Evolutionary conservation across 495 filamentous ascomycete species (phyloP).

Genomic region (Aspergillus diversus): DNA sequence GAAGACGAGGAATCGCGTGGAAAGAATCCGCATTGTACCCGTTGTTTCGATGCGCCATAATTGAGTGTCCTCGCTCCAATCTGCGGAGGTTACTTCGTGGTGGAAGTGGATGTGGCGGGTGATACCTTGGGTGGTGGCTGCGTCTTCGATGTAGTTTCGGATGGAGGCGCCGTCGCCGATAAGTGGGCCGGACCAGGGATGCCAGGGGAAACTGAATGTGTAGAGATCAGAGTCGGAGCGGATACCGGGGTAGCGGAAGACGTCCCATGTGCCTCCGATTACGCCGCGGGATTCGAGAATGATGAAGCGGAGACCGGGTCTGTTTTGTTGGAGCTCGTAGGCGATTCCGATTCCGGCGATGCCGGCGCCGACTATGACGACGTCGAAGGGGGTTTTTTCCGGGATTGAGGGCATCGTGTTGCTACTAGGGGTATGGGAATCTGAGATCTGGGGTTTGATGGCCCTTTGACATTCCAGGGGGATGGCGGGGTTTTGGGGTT

Average conservation of each 20-base stretch:
- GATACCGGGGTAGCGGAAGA: neutral
- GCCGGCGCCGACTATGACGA: neutral
- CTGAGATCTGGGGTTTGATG: too few species aligned
- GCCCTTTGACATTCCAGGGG: too few species aligned
- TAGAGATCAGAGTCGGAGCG: neutral
- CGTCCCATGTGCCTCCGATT: conserved; percentile 1
- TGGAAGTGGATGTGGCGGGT: neutral
- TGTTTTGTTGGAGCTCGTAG: neutral
- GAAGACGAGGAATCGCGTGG: neutral
- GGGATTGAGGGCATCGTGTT: too few species aligned
- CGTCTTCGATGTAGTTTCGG: neutral
- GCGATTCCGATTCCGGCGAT: neutral
- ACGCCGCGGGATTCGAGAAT: neutral
- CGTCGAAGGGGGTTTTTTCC: neutral
- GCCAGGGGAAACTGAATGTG: neutral
- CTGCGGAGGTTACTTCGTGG: neutral
- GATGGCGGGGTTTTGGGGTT: too few species aligned
- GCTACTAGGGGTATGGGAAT: too few species aligned
- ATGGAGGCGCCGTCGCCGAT: neutral
- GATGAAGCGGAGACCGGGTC: neutral
- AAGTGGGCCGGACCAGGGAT: neutral
- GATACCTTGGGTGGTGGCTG: neutral
- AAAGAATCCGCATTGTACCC: neutral
- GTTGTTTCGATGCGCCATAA: neutral
- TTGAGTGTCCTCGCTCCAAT: neutral